These are phyloP conservation scores for Penicillium sp. DNA, from an alignment of 2,329 filamentous ascomycete genomes.

Conservation along the genomic window DNA sequence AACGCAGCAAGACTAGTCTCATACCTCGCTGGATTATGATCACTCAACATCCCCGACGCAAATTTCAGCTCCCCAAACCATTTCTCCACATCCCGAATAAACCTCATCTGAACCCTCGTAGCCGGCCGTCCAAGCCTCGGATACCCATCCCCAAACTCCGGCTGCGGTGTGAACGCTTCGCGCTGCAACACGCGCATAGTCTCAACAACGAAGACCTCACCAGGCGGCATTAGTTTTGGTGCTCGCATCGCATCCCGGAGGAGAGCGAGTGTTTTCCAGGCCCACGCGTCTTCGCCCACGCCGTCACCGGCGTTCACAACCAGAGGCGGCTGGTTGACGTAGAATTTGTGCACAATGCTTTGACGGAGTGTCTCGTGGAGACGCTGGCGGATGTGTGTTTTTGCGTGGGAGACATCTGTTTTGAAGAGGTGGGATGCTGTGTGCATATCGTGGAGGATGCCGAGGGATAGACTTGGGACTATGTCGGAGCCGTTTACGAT, in stretches of 20 bases:
- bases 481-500: constrained; percentile 72
- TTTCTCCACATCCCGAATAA: constrained; percentile 69
- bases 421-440: constrained; percentile 72
- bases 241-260: constrained; percentile 68
- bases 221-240: constrained; percentile 70
- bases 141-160: constrained; percentile 43
- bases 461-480: constrained; percentile 71
- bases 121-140: constrained; percentile 62
- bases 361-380: constrained; percentile 66
- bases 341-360: constrained; percentile 64
- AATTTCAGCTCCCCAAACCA: constrained; percentile 71
- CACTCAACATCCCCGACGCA: constrained; percentile 70
- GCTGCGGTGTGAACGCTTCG: constrained; percentile 58
- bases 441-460: constrained; percentile 73
- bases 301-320: constrained; percentile 48
- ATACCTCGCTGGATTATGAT: constrained; percentile 74
- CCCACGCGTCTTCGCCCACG: constrained; percentile 67
- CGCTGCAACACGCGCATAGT: constrained; percentile 66
- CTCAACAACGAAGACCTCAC: constrained; percentile 74
- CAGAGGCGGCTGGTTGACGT: constrained; percentile 49
- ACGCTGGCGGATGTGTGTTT: constrained; percentile 64
- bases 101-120: constrained; percentile 67
- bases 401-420: constrained; percentile 66
- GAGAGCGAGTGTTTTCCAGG: constrained; percentile 64
- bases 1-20: constrained; percentile 68